A percentile compares a stretch with the other conserved stretches of the same genome.
Evolutionary conservation across 73 alveolate genomes (phyloP).

Genomic region (Paramecium octaurelia): DNA sequence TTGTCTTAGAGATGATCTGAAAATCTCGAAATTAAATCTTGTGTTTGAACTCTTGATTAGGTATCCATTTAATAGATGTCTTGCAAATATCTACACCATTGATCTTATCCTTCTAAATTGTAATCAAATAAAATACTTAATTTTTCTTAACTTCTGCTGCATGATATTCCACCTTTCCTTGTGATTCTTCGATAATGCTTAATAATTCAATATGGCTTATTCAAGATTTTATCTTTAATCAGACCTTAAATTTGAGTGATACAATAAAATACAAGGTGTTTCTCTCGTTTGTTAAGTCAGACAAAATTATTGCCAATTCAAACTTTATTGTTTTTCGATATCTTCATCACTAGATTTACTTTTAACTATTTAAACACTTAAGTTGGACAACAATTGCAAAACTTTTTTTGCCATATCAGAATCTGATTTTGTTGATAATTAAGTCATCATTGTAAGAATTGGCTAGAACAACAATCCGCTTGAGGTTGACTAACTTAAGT

Average conservation of each 20-base stretch:
- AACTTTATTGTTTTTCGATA: not conserved
- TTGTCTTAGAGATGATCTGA: slow-evolving; percentile 34
- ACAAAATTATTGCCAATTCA: slow-evolving; percentile 39
- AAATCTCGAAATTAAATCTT: slow-evolving; percentile 29
- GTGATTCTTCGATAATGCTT: slow-evolving; percentile 44
- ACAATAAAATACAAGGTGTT: not conserved
- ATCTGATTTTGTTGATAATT: slow-evolving; percentile 25
- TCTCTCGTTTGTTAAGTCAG: slow-evolving; percentile 35
- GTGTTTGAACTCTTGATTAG: slow-evolving; percentile 1
- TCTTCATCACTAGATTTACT: slow-evolving; percentile 40
- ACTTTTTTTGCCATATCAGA: slow-evolving; percentile 26
- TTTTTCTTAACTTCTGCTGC: slow-evolving; percentile 40
- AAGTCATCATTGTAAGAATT: slow-evolving; percentile 32
- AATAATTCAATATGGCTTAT: slow-evolving; percentile 21
- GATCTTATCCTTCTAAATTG: slow-evolving; percentile 40
- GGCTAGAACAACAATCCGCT: slow-evolving; percentile 19
- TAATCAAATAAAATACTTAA: not conserved
- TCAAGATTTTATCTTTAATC: slow-evolving; percentile 30
- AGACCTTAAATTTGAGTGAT: not conserved
- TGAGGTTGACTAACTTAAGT: not conserved
- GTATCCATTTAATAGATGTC: slow-evolving; percentile 29
- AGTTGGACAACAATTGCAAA: not conserved
- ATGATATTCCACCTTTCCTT: slow-evolving; percentile 38
- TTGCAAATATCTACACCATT: slow-evolving; percentile 33
- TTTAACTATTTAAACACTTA: slow-evolving; percentile 38